Evolutionary conservation across 352 stramenopile species (phyloP).

Genomic region (Pythium phragmiticola): DNA sequence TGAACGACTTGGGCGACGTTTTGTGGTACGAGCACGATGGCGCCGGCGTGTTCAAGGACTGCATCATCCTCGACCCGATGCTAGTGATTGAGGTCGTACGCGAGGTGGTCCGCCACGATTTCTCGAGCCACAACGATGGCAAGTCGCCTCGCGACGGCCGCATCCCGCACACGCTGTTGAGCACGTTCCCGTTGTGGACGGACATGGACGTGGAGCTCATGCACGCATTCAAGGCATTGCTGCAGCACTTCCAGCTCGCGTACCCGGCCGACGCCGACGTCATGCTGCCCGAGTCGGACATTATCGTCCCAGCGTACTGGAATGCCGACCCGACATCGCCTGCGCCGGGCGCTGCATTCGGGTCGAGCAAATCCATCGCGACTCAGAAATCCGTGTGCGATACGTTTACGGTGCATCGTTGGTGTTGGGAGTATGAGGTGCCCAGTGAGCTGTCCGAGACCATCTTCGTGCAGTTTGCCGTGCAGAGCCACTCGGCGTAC

Average conservation of each 20-base stretch:
- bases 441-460: conserved; percentile 25
- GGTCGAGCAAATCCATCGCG: too few relatives aligned
- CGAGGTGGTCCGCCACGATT: conserved; percentile 19
- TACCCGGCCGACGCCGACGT: conserved; percentile 21
- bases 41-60: conserved; percentile 14
- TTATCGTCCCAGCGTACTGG: conserved; percentile 19
- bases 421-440: conserved; percentile 35
- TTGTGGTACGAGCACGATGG: conserved; percentile 23
- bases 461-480: conserved; percentile 32
- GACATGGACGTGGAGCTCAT: conserved; percentile 28
- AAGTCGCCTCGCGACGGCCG: neutral
- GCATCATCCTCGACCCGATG: conserved; percentile 23
- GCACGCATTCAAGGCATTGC: conserved; percentile 31
- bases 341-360: neutral
- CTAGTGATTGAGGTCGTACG: conserved; percentile 34
- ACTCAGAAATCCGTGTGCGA: neutral
- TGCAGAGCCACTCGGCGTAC: conserved; percentile 27
- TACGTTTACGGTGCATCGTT: neutral
- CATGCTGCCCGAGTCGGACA: conserved; percentile 19
- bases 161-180: conserved; percentile 12
- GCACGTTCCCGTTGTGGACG: conserved; percentile 14
- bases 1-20: conserved; percentile 24
- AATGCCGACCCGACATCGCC: neutral
- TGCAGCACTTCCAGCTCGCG: conserved; percentile 29
- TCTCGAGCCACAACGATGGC: neutral